These are phyloP conservation scores for Calamus simplicifolius DNA, from an alignment of 176 grass and related monocot genomes.

Conservation along the genomic window DNA sequence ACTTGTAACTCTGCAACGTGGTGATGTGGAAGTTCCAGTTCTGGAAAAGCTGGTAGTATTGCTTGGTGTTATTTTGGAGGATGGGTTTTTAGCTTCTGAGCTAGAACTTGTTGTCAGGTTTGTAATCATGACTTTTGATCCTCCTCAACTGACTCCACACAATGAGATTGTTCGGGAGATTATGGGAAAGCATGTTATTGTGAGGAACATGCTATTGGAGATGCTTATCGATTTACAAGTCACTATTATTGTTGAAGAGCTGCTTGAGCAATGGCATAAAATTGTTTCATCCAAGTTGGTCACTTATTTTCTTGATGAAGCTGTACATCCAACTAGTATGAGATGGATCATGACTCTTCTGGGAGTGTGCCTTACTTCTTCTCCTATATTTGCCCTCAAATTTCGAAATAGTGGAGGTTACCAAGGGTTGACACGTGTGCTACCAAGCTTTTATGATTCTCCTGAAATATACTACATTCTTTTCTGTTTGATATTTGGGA, in stretches of 20 bases:
- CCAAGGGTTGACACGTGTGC: constrained; percentile 72
- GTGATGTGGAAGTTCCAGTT: constrained; percentile 92
- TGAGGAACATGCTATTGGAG: constrained; percentile 96
- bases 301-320: constrained; percentile 95
- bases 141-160: constrained; percentile 53
- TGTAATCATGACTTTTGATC: constrained; percentile 99
- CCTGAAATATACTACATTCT: constrained; percentile 99
- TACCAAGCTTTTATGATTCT: constrained; percentile 91
- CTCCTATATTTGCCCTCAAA: constrained; percentile 68
- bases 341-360: constrained; percentile 98
- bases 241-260: constrained; percentile 74
- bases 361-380: constrained; percentile 92
- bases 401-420: constrained; percentile 77
- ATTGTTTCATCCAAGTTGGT: constrained; percentile 94
- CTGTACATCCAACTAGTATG: constrained; percentile 97
- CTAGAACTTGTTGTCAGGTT: constrained; percentile 96
- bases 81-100: constrained; percentile 93
- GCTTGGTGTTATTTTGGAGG: constrained; percentile 97
- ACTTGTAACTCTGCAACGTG: constrained; percentile 92
- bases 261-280: constrained; percentile 99
- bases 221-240: constrained; percentile 99
- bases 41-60: constrained; percentile 96
- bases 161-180: constrained; percentile 64
- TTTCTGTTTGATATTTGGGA: constrained; percentile 95
- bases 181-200: constrained; percentile 98